Conservation (phyloP, 768 basidiomycete genomes). For the Phanerochaete sordida region DNA sequence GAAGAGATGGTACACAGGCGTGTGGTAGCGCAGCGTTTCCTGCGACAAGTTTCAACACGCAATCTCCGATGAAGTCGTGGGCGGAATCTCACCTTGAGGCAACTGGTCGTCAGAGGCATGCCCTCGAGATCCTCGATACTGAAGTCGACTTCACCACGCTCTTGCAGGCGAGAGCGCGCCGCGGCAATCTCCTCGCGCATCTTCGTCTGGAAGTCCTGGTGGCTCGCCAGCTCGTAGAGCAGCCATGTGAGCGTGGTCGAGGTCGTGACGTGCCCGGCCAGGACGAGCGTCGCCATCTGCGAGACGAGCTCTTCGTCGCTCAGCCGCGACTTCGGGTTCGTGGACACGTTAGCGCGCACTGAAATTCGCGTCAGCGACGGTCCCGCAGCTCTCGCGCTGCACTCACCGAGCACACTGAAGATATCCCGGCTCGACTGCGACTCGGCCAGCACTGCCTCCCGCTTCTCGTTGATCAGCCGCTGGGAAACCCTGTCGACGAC, state of each 20-base stretch:
- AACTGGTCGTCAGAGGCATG: constrained; percentile 29
- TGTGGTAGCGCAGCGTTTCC: constrained; percentile 30
- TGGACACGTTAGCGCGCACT: constrained; percentile 56
- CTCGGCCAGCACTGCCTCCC: constrained; percentile 36
- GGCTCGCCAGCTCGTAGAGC: constrained; percentile 25
- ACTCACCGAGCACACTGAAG: constrained; percentile 52
- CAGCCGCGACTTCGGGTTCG: constrained; percentile 39
- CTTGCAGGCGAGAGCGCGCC: constrained; percentile 17
- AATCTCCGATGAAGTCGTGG: background rate
- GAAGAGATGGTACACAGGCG: constrained; percentile 24
- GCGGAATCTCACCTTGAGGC: constrained; percentile 20
- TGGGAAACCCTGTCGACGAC: constrained; percentile 38
- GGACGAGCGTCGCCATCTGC: constrained; percentile 17
- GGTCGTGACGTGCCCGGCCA: constrained; percentile 29
- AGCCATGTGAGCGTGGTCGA: constrained; percentile 27
- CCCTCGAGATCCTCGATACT: constrained; percentile 29
- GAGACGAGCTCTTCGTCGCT: constrained; percentile 25
- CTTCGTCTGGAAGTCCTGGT: constrained; percentile 23
- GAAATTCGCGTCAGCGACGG: background rate
- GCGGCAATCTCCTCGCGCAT: constrained; percentile 25
- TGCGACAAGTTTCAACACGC: background rate
- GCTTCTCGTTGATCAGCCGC: constrained; percentile 36
- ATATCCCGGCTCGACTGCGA: constrained; percentile 52
- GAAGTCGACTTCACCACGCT: constrained; percentile 25
- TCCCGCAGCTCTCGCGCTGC: background rate